These are phyloP conservation scores for Trichophyton schoenleinii DNA, from an alignment of 2,329 filamentous ascomycete genomes.

Conservation along the genomic window DNA sequence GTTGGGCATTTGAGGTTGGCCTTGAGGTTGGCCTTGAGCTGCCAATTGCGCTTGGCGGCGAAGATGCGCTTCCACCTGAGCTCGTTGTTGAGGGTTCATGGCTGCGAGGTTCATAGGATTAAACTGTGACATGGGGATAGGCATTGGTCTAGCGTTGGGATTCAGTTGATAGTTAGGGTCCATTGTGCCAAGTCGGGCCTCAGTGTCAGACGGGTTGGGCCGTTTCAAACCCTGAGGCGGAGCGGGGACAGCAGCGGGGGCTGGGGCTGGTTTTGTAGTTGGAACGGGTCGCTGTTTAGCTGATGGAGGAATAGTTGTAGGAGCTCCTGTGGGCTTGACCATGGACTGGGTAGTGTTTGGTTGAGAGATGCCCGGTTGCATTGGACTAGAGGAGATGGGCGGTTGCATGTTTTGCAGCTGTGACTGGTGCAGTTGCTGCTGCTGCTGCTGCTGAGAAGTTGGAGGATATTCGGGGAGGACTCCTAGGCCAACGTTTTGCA, in stretches of 20 bases:
- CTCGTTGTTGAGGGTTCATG: conserved; percentile 32
- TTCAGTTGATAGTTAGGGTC: conserved; percentile 16
- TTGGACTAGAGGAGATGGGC: not conserved
- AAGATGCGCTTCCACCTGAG: conserved; percentile 25
- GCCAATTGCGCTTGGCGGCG: conserved; percentile 12
- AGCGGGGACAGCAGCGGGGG: not conserved
- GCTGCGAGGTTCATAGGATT: conserved; percentile 25
- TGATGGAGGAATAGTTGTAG: not conserved
- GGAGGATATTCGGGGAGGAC: not conserved
- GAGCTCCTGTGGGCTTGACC: not conserved
- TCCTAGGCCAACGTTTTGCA: not conserved
- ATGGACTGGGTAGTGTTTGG: not conserved
- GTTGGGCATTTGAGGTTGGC: conserved; percentile 20
- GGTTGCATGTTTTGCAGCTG: not conserved
- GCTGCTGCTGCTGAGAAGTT: not conserved
- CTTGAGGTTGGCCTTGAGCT: conserved; percentile 15
- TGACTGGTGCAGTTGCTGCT: too few relatives aligned
- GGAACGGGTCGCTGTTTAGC: conserved; percentile 20
- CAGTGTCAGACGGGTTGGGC: conserved; percentile 34
- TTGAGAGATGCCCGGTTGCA: conserved; percentile 1
- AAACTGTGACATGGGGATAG: conserved; percentile 15
- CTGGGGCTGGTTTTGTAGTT: conserved; percentile 19
- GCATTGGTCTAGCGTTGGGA: conserved; percentile 13
- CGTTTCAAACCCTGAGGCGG: conserved; percentile 30
- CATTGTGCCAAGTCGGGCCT: conserved; percentile 28